Evolutionary conservation across 805 yeast genomes (phyloP), one percentile per base, ranked within the genome.

Genomic region (Lipomyces yamadae): DNA sequence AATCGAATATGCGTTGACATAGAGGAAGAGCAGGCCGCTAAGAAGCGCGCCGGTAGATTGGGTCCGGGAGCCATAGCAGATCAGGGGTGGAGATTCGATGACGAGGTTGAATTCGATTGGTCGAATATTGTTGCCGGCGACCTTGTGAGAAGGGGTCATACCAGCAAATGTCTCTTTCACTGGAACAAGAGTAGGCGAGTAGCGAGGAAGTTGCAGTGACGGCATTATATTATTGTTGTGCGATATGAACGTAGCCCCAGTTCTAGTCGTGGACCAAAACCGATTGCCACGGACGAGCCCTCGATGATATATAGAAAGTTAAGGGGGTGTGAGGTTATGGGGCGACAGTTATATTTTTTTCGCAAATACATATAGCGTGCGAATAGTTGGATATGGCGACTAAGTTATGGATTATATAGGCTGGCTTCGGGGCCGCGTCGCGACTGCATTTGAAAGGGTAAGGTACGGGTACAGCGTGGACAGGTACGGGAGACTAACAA

Each of bases 61-160:
- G 7, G 78, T 77, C 2, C 93, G 89, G 0, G 83, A 78, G 0
- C 99, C 99, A 74, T 90, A 94, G 63, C 95, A 79, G 57, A 91
- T 85, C 50, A 93, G 83, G 0, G 99, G 99, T 0, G 98, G 98
- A 1, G 96, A 88, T 75, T 95, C 99, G 30, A 95, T 80, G 50
- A 82, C 82, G 42, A 93, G 82, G 0, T 86, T 75, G 11, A 91
- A 77, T 42, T 83, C 80, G 42, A 84, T 76, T 0, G 84, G 84
- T 29, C 70, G 63, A 37, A 56, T 57, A n/a, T 13, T 4, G 35
- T 18, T 29, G 15, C 48, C 55, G 5, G 30, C 4, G 34, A 11
- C 13, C 4, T 29, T 29, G 34, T 29, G 55, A n/a, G 58, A 45
- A 10, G 35, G 11, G 11, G 60, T 18, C 24, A 24, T 24, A 24